Percentiles rank a stretch among this genome's conserved stretches.
phyloP scores from a whole-genome alignment of 2,329 filamentous ascomycete species.

The Zasmidium citrigriseum region DNA sequence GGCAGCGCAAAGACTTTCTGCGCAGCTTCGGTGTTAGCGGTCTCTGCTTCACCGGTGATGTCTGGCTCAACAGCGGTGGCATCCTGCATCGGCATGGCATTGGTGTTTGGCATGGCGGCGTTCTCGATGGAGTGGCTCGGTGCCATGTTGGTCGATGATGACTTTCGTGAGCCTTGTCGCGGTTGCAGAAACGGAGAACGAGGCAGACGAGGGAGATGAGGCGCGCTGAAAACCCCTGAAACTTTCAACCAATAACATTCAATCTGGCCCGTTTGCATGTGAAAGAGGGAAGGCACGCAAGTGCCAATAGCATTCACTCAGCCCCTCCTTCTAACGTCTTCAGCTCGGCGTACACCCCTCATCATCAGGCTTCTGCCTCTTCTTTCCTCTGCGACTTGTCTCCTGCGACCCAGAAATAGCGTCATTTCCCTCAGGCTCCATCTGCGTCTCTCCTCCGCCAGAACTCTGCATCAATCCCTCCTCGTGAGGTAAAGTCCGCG shows the following conservation, averaged over 20 bases:
- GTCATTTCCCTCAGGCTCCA: no score
- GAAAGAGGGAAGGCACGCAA: not conserved
- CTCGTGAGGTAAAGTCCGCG: no score
- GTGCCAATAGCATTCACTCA: not conserved
- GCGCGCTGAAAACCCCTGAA: not conserved
- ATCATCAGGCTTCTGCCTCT: no score
- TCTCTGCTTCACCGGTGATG: not conserved
- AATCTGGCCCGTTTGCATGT: not conserved
- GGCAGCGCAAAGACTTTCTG: not conserved
- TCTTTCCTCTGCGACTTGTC: no score
- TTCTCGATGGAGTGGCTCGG: not conserved
- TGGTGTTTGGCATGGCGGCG: not conserved
- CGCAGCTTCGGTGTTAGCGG: not conserved
- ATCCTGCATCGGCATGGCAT: not conserved
- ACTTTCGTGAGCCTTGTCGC: no score
- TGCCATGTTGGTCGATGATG: not conserved
- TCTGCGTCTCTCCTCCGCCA: no score
- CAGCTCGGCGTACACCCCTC: no score
- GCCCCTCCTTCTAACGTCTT: no score
- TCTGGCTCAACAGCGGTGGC: not conserved
- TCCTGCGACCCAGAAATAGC: no score
- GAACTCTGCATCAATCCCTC: no score
- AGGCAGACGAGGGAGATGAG: not conserved
- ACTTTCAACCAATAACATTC: not conserved
- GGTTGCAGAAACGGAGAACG: no score